Evolutionary conservation across 371 early-diverging fungal species (phyloP), one percentile per base, ranked within the genome.

Genomic region (Polyrhizophydium stewartii): DNA sequence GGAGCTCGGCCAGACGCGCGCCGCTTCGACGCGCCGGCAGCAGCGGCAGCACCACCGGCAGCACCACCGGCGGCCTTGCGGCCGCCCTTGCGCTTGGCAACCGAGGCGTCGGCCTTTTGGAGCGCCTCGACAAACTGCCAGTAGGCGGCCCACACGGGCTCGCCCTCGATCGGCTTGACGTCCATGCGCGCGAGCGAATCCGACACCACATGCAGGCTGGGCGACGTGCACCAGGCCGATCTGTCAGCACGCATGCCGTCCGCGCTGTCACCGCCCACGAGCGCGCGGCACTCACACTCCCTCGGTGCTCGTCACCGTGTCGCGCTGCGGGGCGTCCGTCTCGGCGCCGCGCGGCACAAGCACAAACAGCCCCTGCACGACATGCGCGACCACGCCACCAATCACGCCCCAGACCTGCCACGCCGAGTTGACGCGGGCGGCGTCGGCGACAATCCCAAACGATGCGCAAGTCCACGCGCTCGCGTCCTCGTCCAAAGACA

Each of bases 351-450:
- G n/a, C 47, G 33, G 46, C 43, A 55, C 57, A 27, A 47, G 3
- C 49, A 47, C 49, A 47, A 7, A 47, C 22, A 66, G 38, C 28
- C 59, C 66, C 17, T 52, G 56, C 33, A 67, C 58, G 25, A 70
- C 46, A 31, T 70, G 63, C 49, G 57, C 40, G 13, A 74, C 60
- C 7, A 50, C 46, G 3, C 68, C 74, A 1, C 70, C 74, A 28
- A 74, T 17, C 2, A 66, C 58, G 25, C 68, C 70, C 59, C 65
- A 62, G 1, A 74, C 63, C 17, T 40, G 45, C 74, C 74, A 74
- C 19, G 57, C 70, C 56, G 25, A 51, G 50, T 67, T 70, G 5
- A 70, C 58, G 13, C 66, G 64, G 1, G 49, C 52, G 27, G 66
- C 22, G 25, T 45, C 1, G 56, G 53, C 27, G 5, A 16, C 13